Conservation (phyloP, 352 stramenopile species). For the Blastocystis sp. region DNA sequence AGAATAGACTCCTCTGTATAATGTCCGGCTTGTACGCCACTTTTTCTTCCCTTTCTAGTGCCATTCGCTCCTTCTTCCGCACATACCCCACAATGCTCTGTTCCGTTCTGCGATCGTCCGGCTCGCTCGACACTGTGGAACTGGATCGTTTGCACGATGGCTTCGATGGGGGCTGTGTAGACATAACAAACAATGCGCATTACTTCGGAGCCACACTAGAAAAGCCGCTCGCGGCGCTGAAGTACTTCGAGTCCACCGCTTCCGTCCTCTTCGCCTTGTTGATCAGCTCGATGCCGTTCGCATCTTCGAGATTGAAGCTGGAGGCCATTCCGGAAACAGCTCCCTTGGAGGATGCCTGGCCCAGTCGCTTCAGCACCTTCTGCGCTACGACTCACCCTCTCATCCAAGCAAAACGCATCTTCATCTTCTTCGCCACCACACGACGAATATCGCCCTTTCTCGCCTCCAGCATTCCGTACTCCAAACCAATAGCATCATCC, state of each 20-base stretch:
- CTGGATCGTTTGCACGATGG: neutral
- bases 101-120: neutral
- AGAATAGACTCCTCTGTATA: neutral
- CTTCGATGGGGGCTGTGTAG: neutral
- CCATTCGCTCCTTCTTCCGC: neutral
- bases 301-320: conserved; percentile 57
- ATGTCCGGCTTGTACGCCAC: neutral
- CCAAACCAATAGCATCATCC: conserved; percentile 95
- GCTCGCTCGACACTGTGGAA: neutral
- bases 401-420: conserved; percentile 55
- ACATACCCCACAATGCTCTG: neutral
- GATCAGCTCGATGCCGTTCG: conserved; percentile 65
- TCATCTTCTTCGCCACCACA: conserved; percentile 68
- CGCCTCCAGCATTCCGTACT: conserved; percentile 83
- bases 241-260: conserved; percentile 50
- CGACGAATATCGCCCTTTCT: conserved; percentile 13
- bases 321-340: conserved; percentile 60
- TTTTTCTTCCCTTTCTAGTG: neutral
- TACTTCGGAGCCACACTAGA: conserved; percentile 61
- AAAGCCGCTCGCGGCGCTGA: conserved; percentile 56
- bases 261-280: conserved; percentile 58
- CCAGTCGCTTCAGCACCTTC: conserved; percentile 45
- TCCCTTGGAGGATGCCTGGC: conserved; percentile 40
- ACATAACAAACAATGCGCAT: conserved; percentile 65
- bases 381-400: conserved; percentile 34